Percentiles rank a stretch among this genome's conserved stretches.
phyloP scores from a whole-genome alignment of 257 asterid species.

The Ehretia macrophylla region DNA sequence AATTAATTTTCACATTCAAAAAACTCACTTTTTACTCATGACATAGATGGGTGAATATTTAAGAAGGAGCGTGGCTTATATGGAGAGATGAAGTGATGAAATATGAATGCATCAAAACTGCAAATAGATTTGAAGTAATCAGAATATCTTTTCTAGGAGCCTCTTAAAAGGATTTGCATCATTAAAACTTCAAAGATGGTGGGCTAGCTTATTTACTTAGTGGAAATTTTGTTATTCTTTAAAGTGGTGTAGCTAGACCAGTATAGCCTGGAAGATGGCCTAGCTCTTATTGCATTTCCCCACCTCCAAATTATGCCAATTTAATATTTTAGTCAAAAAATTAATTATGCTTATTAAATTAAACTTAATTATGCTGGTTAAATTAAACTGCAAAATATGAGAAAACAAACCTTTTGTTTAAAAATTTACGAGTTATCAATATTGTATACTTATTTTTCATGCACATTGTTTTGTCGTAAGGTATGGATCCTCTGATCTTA shows the following conservation, averaged over 20 bases:
- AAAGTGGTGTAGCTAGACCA: slow-evolving; percentile 32
- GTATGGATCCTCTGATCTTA: too few species aligned
- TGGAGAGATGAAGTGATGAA: too few species aligned
- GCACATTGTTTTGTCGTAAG: neutral
- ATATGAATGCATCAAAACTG: slow-evolving; percentile 11
- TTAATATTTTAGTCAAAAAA: neutral
- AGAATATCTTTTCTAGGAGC: slow-evolving; percentile 62
- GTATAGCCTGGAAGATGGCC: slow-evolving; percentile 29
- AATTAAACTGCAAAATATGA: neutral
- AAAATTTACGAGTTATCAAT: neutral
- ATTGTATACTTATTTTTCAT: too few species aligned
- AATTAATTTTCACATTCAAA: neutral
- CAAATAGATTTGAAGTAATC: slow-evolving; percentile 36
- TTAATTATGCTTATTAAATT: too few species aligned
- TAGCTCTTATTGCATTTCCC: slow-evolving; percentile 40
- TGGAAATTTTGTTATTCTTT: slow-evolving; percentile 37
- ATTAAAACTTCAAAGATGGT: slow-evolving; percentile 39
- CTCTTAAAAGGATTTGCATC: slow-evolving; percentile 35
- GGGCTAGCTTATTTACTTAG: slow-evolving; percentile 38
- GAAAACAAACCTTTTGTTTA: neutral
- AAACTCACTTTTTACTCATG: neutral
- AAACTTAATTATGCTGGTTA: neutral
- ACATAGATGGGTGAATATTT: neutral
- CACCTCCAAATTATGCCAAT: slow-evolving; percentile 22
- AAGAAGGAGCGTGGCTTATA: slow-evolving; percentile 6